These are phyloP conservation scores for Penicillium paxilli DNA, from an alignment of 495 filamentous ascomycete genomes.

Conservation along the genomic window DNA sequence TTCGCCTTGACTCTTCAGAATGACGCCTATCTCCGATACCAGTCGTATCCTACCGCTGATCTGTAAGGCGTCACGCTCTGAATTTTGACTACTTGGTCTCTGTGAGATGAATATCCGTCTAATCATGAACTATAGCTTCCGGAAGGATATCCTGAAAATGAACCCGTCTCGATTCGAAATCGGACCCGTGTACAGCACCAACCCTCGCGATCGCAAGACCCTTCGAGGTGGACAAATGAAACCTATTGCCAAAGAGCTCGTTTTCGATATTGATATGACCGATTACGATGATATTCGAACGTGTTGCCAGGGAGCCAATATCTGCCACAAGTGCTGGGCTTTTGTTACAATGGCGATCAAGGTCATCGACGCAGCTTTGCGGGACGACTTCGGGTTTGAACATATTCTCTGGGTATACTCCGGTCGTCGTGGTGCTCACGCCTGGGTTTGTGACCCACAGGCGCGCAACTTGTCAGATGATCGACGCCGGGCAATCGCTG, in stretches of 20 bases:
- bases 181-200: conserved; percentile 89
- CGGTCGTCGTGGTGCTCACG: conserved; percentile 92
- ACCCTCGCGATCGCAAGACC: conserved; percentile 90
- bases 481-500: conserved; percentile 76
- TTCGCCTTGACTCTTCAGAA: conserved; percentile 91
- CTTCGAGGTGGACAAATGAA: conserved; percentile 64
- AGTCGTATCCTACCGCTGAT: conserved; percentile 83
- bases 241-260: conserved; percentile 86
- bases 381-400: conserved; percentile 93
- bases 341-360: conserved; percentile 98
- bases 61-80: conserved; percentile 52
- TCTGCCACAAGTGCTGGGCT: conserved; percentile 91
- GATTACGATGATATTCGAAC: conserved; percentile 97
- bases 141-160: conserved; percentile 82
- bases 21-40: conserved; percentile 89
- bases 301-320: conserved; percentile 90
- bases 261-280: conserved; percentile 98
- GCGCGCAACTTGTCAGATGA: conserved; percentile 81
- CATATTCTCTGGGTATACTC: conserved; percentile 99
- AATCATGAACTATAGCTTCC: conserved; percentile 57
- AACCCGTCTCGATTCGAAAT: conserved; percentile 97
- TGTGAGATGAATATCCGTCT: background rate
- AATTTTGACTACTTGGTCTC: background rate
- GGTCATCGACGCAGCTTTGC: conserved; percentile 79
- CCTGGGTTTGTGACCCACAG: conserved; percentile 94